Evolutionary conservation across 306 rosid genomes (phyloP).

Genomic region (Macrotyloma uniflorum): DNA sequence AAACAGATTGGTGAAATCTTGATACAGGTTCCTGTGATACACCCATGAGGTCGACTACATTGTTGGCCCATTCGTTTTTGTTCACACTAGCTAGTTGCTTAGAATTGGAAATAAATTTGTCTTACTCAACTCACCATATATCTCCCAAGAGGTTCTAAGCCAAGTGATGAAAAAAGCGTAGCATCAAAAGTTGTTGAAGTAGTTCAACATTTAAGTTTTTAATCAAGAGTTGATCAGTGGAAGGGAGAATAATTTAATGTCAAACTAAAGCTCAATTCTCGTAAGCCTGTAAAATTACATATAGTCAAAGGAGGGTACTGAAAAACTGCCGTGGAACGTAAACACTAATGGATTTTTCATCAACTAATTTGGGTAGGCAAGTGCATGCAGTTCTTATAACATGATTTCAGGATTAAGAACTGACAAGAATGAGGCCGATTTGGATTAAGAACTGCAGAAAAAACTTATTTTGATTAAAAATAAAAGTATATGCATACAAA

Average conservation of each 20-base stretch:
- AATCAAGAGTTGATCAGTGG: too few relatives aligned
- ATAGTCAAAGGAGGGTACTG: neutral
- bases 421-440: neutral
- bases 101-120: neutral
- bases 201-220: too few relatives aligned
- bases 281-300: too few relatives aligned
- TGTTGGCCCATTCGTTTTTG: neutral
- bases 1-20: neutral
- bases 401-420: neutral
- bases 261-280: too few relatives aligned
- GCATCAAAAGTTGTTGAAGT: too few relatives aligned
- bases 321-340: neutral
- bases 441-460: neutral
- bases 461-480: too few relatives aligned
- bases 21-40: neutral
- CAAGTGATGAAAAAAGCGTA: too few relatives aligned
- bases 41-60: neutral
- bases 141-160: too few relatives aligned
- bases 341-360: neutral
- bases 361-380: neutral
- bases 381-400: neutral
- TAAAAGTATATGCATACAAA: neutral
- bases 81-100: neutral
- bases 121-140: too few relatives aligned
- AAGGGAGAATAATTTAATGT: too few relatives aligned